Percentiles rank a stretch among this genome's conserved stretches.
These are phyloP conservation scores for Cunninghamia lanceolata DNA, from an alignment of 75 land plant genomes.

Conservation along the genomic window DNA sequence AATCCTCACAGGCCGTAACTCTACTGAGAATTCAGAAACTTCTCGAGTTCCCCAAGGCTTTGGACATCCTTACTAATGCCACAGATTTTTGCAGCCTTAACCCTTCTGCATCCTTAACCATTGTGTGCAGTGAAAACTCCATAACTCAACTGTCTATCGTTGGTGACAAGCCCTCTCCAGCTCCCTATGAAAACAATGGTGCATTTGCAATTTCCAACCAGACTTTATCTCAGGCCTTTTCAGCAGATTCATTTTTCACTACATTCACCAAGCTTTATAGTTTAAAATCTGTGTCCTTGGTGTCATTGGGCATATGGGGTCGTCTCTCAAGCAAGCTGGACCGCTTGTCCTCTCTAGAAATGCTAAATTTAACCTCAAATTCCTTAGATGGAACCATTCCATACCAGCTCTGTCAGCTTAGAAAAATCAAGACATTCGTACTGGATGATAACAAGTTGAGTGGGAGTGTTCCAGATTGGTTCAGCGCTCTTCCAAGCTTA, in stretches of 20 bases:
- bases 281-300: constrained; percentile 51
- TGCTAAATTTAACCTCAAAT: constrained; percentile 78
- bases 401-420: constrained; percentile 22
- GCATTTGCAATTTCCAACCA: constrained; percentile 11
- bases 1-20: constrained; percentile 29
- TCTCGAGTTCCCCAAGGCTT: constrained; percentile 65
- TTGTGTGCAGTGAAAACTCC: constrained; percentile 44
- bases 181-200: constrained; percentile 4
- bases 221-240: constrained; percentile 55
- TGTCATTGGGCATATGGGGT: constrained; percentile 91
- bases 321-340: constrained; percentile 51
- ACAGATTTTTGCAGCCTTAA: constrained; percentile 76
- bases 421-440: constrained; percentile 41
- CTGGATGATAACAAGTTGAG: constrained; percentile 63
- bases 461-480: constrained; percentile 36
- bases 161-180: constrained; percentile 58
- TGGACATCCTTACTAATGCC: constrained; percentile 37
- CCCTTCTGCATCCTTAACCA: constrained; percentile 34
- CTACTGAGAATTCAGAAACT: constrained; percentile 56
- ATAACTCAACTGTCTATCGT: constrained; percentile 62
- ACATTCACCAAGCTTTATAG: constrained; percentile 53
- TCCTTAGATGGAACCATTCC: constrained; percentile 71
- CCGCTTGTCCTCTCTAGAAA: constrained; percentile 45
- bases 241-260: constrained; percentile 58
- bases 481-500: constrained; percentile 24